Conservation (phyloP, 768 basidiomycete genomes). For the Cystoderma amianthinum region DNA sequence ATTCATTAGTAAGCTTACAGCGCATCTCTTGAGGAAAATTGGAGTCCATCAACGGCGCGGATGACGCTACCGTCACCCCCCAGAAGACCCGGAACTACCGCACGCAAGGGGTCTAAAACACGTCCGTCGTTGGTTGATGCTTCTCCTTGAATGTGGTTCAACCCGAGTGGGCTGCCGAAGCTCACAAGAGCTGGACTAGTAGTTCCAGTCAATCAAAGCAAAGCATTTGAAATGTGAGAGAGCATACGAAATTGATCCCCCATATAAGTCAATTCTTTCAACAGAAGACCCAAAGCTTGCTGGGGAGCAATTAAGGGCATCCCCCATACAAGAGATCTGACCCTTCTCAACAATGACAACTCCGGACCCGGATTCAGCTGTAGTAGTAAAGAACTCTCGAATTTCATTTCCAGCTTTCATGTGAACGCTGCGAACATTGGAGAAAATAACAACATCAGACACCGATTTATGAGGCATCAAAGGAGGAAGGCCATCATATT, state of each 20-base stretch:
- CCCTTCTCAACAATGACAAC: constrained; percentile 51
- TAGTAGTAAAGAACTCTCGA: constrained; percentile 19
- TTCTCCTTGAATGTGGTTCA: constrained; percentile 60
- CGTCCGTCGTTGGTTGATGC: constrained; percentile 52
- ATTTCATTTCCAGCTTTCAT: constrained; percentile 23
- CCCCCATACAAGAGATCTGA: constrained; percentile 44
- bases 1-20: constrained; percentile 18
- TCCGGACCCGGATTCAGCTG: constrained; percentile 10
- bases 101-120: constrained; percentile 37
- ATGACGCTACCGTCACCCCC: constrained; percentile 32
- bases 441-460: constrained; percentile 47
- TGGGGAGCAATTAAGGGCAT: constrained; percentile 15
- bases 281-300: constrained; percentile 8
- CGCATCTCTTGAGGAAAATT: constrained; percentile 57
- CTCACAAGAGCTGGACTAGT: constrained; percentile 54
- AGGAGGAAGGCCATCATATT: constrained; percentile 62
- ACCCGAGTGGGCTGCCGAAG: constrained; percentile 54
- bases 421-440: constrained; percentile 52
- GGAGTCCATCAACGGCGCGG: constrained; percentile 67
- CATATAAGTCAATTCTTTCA: constrained; percentile 50
- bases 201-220: constrained; percentile 1
- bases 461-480: constrained; percentile 34
- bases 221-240: constrained; percentile 20
- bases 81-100: constrained; percentile 32
- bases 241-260: constrained; percentile 58